Evolutionary conservation across 257 asterid genomes (phyloP).

Genomic region (Cordia subcordata): DNA sequence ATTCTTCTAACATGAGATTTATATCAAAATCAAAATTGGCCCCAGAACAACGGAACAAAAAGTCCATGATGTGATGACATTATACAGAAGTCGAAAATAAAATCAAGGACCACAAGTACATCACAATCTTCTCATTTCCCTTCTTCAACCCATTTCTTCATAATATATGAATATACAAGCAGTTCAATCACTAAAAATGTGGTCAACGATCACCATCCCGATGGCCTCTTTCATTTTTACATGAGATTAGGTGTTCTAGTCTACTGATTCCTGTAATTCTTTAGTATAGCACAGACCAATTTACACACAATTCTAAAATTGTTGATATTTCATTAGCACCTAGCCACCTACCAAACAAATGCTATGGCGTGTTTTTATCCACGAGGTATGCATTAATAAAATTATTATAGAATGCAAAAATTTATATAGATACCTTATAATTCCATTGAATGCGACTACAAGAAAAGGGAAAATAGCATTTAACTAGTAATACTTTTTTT

Average conservation of each 20-base stretch:
- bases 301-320: no score
- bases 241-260: no score
- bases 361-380: no score
- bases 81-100: slow-evolving; percentile 1
- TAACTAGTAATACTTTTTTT: no score
- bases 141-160: slow-evolving; percentile 7
- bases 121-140: slow-evolving; percentile 15
- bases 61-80: neutral
- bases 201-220: slow-evolving; percentile 7
- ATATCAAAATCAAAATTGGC: neutral
- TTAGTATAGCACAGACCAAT: neutral
- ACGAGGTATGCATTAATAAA: no score
- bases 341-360: no score
- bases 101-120: slow-evolving; percentile 21
- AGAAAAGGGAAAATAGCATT: no score
- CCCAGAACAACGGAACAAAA: neutral
- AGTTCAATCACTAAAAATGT: slow-evolving; percentile 14
- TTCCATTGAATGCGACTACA: no score
- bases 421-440: no score
- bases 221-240: neutral
- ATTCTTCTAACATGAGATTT: slow-evolving; percentile 6
- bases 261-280: no score
- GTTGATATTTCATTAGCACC: no score
- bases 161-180: slow-evolving; percentile 12
- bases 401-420: no score